Evolutionary conservation across 2,329 filamentous ascomycete genomes (phyloP).

Genomic region (Colletotrichum horii): DNA sequence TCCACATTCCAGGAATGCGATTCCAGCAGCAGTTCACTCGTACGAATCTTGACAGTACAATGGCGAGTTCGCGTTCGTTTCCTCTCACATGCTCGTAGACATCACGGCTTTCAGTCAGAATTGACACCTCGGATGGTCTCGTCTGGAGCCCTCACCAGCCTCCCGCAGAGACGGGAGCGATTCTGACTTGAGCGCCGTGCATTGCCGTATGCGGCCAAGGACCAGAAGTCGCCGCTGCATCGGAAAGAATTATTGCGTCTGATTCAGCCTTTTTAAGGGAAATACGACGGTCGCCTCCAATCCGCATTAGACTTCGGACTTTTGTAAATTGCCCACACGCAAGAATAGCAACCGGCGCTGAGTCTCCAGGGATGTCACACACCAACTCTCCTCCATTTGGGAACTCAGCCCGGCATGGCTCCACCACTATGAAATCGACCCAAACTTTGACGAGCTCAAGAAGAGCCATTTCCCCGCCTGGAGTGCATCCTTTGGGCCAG

Average conservation of each 20-base stretch:
- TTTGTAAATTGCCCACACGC: neutral
- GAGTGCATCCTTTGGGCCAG: neutral
- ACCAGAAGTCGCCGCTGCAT: neutral
- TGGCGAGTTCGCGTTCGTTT: neutral
- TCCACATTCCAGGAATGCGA: neutral
- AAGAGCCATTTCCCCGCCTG: neutral
- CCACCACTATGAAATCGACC: neutral
- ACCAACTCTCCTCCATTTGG: neutral
- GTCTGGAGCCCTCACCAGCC: neutral
- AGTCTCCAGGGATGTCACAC: neutral
- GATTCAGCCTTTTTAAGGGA: neutral
- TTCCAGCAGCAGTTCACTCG: neutral
- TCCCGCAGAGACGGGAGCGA: neutral
- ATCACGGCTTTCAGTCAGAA: neutral
- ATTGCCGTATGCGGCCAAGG: neutral
- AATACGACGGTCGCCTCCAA: neutral
- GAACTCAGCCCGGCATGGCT: neutral
- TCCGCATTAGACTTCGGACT: neutral
- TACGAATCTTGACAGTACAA: neutral
- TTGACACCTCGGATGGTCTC: neutral
- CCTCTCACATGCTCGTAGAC: neutral
- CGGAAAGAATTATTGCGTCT: neutral
- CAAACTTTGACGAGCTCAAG: neutral
- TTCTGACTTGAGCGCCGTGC: neutral
- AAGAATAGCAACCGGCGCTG: neutral